Evolutionary conservation across 2,329 filamentous ascomycete species (phyloP), one percentile per base, ranked within the genome.

Genomic region (Hymenoscyphus repandus): DNA sequence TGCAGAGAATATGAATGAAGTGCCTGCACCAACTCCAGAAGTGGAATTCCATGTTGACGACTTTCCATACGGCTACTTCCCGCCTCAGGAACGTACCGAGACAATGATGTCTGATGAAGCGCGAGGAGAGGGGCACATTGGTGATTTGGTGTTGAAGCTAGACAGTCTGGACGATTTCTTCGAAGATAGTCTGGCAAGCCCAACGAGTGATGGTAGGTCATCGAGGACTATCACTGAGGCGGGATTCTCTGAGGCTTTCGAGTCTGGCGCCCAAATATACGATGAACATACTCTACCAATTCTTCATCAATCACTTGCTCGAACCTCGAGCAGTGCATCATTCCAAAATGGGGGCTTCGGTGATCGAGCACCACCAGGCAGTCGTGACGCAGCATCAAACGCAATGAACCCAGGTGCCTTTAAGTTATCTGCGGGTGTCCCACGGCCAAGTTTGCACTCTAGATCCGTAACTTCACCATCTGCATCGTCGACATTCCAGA

Each of bases 251-350:
- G 82, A 83, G 54, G 77, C 77, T 9, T 83, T 83, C 46, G 86
- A 93, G 58, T 83, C 84, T 1, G 86, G 84, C 10, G 88, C 91
- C 18, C 84, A 89, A 64, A 40, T 96, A 0, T 96, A 97, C 68
- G 91, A 96, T 62, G 90, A 96, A 67, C 89, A 95, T 65, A 95
- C 93, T 6, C 76, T 93, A 10, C 92, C 92, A 0, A 95, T 96
- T 46, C 72, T 96, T 5, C 87, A 93, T 61, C 88, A 93, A 64
- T 93, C 90, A 0, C 75, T 87, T 20, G 80, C 77, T 18, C 64
- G 78, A 10, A 92, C 83, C 57, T 85, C 86, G 34, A 87, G 82
- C 45, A 80, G 83, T 1, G 79, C 80, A 0, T 87, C 85, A 0
- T 93, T 97, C 68, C 90, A 96, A 60, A 95, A 91, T 62, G 89